Conservation (phyloP, 768 basidiomycete species). For the Symmetrospora coprosmae region DNA sequence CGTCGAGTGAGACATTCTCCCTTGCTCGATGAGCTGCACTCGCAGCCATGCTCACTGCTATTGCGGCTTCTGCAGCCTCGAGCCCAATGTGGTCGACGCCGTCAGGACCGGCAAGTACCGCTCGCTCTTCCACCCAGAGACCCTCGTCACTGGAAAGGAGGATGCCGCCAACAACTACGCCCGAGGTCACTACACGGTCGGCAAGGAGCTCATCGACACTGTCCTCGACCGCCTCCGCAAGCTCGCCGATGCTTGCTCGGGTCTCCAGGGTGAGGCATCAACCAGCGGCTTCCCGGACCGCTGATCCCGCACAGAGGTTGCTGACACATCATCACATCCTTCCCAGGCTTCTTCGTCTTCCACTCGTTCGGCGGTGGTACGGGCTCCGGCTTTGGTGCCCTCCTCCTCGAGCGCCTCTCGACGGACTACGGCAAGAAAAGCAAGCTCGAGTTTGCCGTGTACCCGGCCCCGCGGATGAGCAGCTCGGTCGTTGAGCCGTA, state of each 20-base stretch:
- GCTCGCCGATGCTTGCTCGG: conserved; percentile 91
- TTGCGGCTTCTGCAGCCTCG: conserved; percentile 38
- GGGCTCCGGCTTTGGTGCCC: conserved; percentile 96
- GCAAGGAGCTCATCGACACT: conserved; percentile 91
- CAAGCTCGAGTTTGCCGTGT: conserved; percentile 95
- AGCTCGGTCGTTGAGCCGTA: conserved; percentile 96
- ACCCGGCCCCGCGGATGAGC: conserved; percentile 49
- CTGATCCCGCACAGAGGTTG: neutral
- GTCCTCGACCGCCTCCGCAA: conserved; percentile 96
- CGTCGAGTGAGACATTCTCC: conserved; percentile 51
- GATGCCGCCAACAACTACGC: conserved; percentile 99
- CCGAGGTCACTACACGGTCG: conserved; percentile 96
- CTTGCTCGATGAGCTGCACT: conserved; percentile 19
- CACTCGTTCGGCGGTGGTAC: conserved; percentile 99
- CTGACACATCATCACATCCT: neutral
- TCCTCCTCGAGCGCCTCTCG: conserved; percentile 89
- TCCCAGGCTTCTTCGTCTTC: conserved; percentile 91
- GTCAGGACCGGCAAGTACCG: conserved; percentile 90
- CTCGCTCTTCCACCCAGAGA: conserved; percentile 97
- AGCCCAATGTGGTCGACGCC: conserved; percentile 95
- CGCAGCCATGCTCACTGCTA: neutral
- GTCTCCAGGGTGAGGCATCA: conserved; percentile 51
- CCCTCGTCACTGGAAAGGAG: conserved; percentile 94
- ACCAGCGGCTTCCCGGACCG: neutral
- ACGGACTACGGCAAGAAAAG: conserved; percentile 99